Percentiles rank a stretch among this genome's conserved stretches.
phyloP scores from a whole-genome alignment of 805 yeast species.

The Hermanozyma aechmeae region DNA sequence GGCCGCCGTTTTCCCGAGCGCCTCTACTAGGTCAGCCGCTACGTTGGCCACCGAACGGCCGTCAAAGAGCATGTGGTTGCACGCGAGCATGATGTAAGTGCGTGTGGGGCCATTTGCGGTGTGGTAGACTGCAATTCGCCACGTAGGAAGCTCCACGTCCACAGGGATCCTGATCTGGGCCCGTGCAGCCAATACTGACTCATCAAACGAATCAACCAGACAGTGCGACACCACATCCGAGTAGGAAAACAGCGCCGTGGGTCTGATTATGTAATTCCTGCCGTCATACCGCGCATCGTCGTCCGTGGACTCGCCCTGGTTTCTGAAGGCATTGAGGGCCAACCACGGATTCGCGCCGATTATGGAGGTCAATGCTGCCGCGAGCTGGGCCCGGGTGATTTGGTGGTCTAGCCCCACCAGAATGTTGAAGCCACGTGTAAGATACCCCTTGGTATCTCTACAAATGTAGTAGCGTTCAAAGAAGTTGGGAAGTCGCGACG shows the following conservation, averaged over 20 bases:
- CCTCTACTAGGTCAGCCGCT: conserved; percentile 4
- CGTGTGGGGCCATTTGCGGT: not conserved
- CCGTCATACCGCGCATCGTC: conserved; percentile 2
- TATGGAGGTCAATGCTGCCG: conserved; percentile 6
- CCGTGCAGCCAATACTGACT: conserved; percentile 1
- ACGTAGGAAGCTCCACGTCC: conserved; percentile 4
- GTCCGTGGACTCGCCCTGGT: not conserved
- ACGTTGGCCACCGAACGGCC: conserved; percentile 7
- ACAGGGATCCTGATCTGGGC: conserved; percentile 3
- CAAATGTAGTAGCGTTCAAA: conserved; percentile 7
- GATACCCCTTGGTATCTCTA: conserved; percentile 6
- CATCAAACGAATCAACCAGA: conserved; percentile 2
- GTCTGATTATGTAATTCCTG: conserved; percentile 3
- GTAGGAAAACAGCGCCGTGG: conserved; percentile 2
- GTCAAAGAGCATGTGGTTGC: conserved; percentile 8
- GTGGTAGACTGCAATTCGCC: conserved; percentile 1
- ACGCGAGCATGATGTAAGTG: conserved; percentile 4
- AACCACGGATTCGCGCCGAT: conserved; percentile 3
- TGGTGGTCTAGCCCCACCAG: conserved; percentile 2
- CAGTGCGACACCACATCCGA: conserved; percentile 4
- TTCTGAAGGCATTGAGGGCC: conserved; percentile 5
- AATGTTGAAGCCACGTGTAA: conserved; percentile 7
- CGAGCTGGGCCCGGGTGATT: conserved; percentile 3
- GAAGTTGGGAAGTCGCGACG: no score
- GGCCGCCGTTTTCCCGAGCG: not conserved